Base-by-base conservation (phyloP, 139 green algal genomes). In the Chlamydomonas eustigma region DNA sequence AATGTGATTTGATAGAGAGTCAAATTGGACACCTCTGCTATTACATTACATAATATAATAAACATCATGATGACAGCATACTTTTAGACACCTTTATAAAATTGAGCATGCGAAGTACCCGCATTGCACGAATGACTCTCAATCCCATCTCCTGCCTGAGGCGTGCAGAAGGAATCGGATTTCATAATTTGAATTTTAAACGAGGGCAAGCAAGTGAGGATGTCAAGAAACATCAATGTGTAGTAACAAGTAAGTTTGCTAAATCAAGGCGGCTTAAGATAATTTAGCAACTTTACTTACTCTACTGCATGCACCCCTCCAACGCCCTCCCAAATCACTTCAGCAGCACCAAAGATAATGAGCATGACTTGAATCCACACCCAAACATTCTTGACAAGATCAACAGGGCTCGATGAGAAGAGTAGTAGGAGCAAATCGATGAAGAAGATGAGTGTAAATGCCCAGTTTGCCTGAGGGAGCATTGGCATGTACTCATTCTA, bases 31-130 rank as follows among this genome's bases (percentile, higher is more conserved):
- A n/a, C n/a, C n/a, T n/a, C n/a, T n/a, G n/a, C n/a, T n/a, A n/a
- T n/a, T n/a, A n/a, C n/a, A n/a, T n/a, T n/a, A n/a, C n/a, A n/a
- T n/a, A n/a, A n/a, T n/a, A n/a, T n/a, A n/a, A n/a, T n/a, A n/a
- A n/a, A n/a, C n/a, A n/a, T n/a, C n/a, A n/a, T n/a, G n/a, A n/a
- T n/a, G n/a, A n/a, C n/a, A n/a, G 50, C 50, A 63, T 22, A 63
- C 50, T 22, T 22, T 18, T 18, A 18, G 50, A 63, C 18, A 63
- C 18, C 73, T 77, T 77, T 50, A 84, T 80, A 3, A 81, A 4
- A 36, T 71, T 70, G 50, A 93, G 84, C 33, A 93, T 76, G 22
- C 88, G 81, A 71, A 95, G 85, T 69, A 94, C 90, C 0, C 88
- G 82, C 51, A 95, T 88, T 28, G 85, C 79, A 24, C 79, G 73